Evolutionary conservation across 2,329 filamentous ascomycete species (phyloP), one percentile per base, ranked within the genome.

Genomic region (Fusarium graminum): DNA sequence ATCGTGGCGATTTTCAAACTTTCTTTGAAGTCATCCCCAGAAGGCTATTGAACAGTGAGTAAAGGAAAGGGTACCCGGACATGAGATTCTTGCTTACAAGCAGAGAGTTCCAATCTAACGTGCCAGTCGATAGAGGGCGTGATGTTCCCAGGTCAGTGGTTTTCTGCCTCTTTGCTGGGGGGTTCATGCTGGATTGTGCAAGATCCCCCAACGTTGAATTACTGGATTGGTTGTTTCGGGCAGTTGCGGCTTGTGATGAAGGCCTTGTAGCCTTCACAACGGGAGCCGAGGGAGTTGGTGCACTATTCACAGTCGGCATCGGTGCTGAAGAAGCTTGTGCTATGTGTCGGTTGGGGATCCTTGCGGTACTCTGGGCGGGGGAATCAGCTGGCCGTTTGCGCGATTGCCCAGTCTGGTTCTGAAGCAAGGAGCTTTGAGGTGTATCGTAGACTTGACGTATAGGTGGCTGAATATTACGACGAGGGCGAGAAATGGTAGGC

Each of bases 241-340:
- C 10, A 1, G 22, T 7, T 4, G 16, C 3, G 4, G 28, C 13
- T 4, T 11, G 39, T 17, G 49, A 26, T 4, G 29, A 25, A 10
- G 16, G 3, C 7, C 9, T 7, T 1, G 11, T 1, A 36, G 19
- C 13, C 10, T 2, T 3, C 2, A 13, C 7, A n/a, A 11, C 0
- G 7, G 6, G n/a, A 10, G 7, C 3, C 17, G 6, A 12, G 11
- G 28, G n/a, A 10, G 14, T 17, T 3, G 42, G 13, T 22, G 16
- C 8, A 8, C n/a, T 34, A 4, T 10, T 22, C 14, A 19, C 11
- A 9, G 17, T 14, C 6, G n/a, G 17, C 12, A 26, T 10, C 12
- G 26, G 10, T 10, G 10, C 14, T 7, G 34, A n/a, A 36, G n/a
- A 10, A 36, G 34, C 16, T 17, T 36, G 34, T n/a, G 34, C 16